Base-by-base conservation (phyloP, 805 yeast genomes). In the Candida boleticola region DNA sequence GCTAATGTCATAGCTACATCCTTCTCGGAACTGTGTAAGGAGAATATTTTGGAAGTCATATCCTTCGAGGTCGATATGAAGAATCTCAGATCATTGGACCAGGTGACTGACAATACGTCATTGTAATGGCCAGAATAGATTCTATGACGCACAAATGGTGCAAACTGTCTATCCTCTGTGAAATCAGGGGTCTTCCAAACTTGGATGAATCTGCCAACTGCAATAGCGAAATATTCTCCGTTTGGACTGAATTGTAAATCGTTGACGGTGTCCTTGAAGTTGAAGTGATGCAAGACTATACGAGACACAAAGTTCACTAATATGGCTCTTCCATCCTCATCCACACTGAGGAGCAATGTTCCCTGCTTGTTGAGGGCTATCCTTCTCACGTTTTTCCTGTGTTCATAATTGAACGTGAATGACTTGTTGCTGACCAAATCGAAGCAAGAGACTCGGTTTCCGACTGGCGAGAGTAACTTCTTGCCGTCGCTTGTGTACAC, bases 1-100 rank as follows among this genome's bases (percentile, higher is more conserved):
- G 95, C 85, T 46, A 93, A 76, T 0, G 93, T 82, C 74, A 87
- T 82, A 13, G 92, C 86, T 3, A 90, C 97, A 5, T 72, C 51
- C 61, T 79, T 53, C 73, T 83, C 70, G 77, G 76, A 82, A 0
- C 85, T 68, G 36, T 79, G 69, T 29, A 93, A 67, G 1, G 97
- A 88, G 65, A 82, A 92, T 5, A 93, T 76, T 51, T 90, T 78
- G 1, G 95, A 82, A 0, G 97, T 86, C 75, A 93, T 74, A 66
- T 93, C 99, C 57, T 88, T 87, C 18, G 96, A 85, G 1, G 96
- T 76, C 2, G 96, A 80, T 32, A 93, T 69, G 52, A 93, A 76
- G 58, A 89, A 93, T 52, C 96, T 76, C 3, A 96, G 86, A 63
- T 93, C 99, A 22, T 73, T 74, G 1, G 97, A 88, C 98, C 98